These are phyloP conservation scores for Stephanodiscus triporus DNA, from an alignment of 108 stramenopile genomes.

Conservation along the genomic window DNA sequence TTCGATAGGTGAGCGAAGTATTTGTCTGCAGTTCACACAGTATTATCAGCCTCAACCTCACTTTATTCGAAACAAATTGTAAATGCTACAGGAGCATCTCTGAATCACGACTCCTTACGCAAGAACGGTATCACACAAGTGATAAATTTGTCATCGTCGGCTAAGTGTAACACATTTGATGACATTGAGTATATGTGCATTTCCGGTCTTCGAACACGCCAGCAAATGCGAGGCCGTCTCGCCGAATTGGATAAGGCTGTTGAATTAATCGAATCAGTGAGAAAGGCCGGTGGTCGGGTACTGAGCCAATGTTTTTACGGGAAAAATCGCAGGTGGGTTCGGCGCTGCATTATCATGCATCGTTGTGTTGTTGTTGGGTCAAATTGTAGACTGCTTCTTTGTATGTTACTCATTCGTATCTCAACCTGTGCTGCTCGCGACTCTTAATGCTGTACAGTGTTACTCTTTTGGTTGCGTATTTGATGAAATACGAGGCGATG, in stretches of 20 bases:
- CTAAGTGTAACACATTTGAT: slow-evolving; percentile 18
- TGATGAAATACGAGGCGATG: slow-evolving; percentile 40
- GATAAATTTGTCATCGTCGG: slow-evolving; percentile 21
- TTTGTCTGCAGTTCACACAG: no score
- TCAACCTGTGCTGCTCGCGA: neutral
- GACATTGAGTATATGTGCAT: slow-evolving; percentile 38
- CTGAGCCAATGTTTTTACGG: slow-evolving; percentile 43
- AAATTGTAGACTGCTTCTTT: no score
- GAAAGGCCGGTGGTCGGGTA: slow-evolving; percentile 20
- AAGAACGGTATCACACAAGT: slow-evolving; percentile 27
- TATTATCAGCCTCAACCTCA: no score
- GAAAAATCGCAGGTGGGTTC: slow-evolving; percentile 19
- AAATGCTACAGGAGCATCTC: slow-evolving; percentile 23
- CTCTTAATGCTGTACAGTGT: slow-evolving; percentile 4
- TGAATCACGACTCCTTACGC: slow-evolving; percentile 16
- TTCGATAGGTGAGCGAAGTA: slow-evolving; percentile 14
- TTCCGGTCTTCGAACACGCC: neutral
- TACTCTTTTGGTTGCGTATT: slow-evolving; percentile 29
- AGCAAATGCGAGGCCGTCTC: neutral
- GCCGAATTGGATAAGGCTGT: slow-evolving; percentile 18
- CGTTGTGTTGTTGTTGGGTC: no score
- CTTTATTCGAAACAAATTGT: no score
- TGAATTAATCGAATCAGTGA: slow-evolving; percentile 25
- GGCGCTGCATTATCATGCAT: neutral
- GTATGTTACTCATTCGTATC: neutral